Evolutionary conservation across 1,139 yeast genomes (phyloP).

Genomic region (Zygotorulaspora mrakii): DNA sequence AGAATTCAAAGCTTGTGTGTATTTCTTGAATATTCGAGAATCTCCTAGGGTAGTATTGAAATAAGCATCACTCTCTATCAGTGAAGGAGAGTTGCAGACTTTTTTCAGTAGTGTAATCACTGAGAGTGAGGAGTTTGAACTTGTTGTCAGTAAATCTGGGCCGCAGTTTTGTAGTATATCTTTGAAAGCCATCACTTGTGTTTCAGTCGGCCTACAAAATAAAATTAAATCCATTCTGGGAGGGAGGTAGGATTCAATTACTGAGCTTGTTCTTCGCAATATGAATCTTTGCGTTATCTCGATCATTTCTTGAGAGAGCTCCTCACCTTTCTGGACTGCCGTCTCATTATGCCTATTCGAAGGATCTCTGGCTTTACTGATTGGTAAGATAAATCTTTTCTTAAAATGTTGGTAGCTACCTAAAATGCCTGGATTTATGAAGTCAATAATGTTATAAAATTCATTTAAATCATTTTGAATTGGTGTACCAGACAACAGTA

Average conservation of each 20-base stretch:
- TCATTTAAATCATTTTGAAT: constrained; percentile 88
- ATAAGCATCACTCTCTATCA: constrained; percentile 45
- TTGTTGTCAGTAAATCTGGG: constrained; percentile 38
- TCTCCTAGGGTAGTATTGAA: constrained; percentile 21
- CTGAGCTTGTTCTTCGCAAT: constrained; percentile 68
- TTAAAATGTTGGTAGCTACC: constrained; percentile 66
- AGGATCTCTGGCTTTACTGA: constrained; percentile 67
- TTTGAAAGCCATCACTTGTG: constrained; percentile 56
- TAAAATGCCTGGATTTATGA: constrained; percentile 76
- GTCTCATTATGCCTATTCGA: constrained; percentile 52
- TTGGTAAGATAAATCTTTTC: constrained; percentile 64
- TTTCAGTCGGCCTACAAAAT: constrained; percentile 68
- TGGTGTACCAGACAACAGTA: constrained; percentile 87
- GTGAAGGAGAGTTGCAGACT: constrained; percentile 76
- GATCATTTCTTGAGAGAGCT: constrained; percentile 58
- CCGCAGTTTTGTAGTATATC: constrained; percentile 44
- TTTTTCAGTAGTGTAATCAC: constrained; percentile 75
- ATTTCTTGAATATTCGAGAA: constrained; percentile 17
- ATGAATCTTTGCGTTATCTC: constrained; percentile 62
- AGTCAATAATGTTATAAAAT: constrained; percentile 75
- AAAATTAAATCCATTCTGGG: constrained; percentile 74
- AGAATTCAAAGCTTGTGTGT: constrained; percentile 37
- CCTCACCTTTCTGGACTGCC: constrained; percentile 54
- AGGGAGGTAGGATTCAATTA: constrained; percentile 65
- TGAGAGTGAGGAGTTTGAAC: constrained; percentile 50